These are phyloP conservation scores for Fraxinus americana DNA, from an alignment of 257 asterid species.

Conservation along the genomic window DNA sequence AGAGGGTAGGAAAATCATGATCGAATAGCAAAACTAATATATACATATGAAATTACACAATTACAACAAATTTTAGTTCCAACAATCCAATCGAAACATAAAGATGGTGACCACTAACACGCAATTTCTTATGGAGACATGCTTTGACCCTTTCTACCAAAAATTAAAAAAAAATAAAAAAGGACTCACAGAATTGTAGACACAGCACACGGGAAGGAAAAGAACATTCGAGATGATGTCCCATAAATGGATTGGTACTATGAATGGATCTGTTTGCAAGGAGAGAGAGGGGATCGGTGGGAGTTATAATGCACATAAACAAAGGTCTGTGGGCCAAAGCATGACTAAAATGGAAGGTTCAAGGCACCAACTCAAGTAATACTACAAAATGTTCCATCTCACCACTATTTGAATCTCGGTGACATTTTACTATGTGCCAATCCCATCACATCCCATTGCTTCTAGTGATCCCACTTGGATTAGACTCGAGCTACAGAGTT, in stretches of 20 bases:
- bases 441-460: not conserved
- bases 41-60: too few relatives aligned
- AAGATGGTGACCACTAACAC: too few relatives aligned
- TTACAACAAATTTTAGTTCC: too few relatives aligned
- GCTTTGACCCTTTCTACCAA: too few relatives aligned
- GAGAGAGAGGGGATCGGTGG: not conserved
- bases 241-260: not conserved
- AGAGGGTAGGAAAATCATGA: too few relatives aligned
- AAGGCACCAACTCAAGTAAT: not conserved
- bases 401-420: not conserved
- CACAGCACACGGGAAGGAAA: not conserved
- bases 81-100: too few relatives aligned
- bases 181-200: too few relatives aligned
- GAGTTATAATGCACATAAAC: not conserved
- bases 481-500: not conserved
- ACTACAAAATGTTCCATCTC: not conserved
- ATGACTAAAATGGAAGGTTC: not conserved
- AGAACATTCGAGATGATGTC: constrained; percentile 8
- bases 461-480: not conserved
- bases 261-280: not conserved
- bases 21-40: too few relatives aligned
- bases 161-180: too few relatives aligned
- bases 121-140: too few relatives aligned
- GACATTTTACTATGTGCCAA: not conserved
- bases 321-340: constrained; percentile 11